Evolutionary conservation across 2,329 filamentous ascomycete genomes (phyloP), one percentile per base, ranked within the genome.

Genomic region (Colletotrichum noveboracense): DNA sequence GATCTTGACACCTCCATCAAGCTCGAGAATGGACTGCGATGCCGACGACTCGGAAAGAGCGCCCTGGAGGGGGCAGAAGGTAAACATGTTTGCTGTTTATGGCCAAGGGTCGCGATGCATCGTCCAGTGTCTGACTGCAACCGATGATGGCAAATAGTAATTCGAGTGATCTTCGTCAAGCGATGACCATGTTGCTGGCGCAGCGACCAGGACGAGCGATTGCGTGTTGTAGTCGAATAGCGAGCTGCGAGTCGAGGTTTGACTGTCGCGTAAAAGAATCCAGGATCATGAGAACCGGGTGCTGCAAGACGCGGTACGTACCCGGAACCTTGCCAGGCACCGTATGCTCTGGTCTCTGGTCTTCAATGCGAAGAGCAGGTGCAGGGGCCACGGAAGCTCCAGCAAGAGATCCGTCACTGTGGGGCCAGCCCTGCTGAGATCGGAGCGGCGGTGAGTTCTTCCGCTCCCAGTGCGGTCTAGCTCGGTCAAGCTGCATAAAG

Each of bases 1-100:
- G 68, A 99, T 92, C 85, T 98, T 98, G 86, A 99, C 94, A 75
- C 96, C 97, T 78, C 96, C 96, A 87, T 99, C 97, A 71, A 99
- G 94, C 87, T 98, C 96, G 64, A 99, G 89, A 43, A 99, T 91
- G n/a, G 97, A 98, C 84, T 98, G 96, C 78, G 96, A 97, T 58
- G 96, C 96, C 74, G 93, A 89, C 62, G 95, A 97, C 79, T 94
- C 92, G 67, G 95, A 96, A 82, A 97, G 95, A 76, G 97, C 96
- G 83, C 97, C 97, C 80, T 98, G 93, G 74, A 99, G 89, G 62
- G 97, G 93, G 81, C 94, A 97, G 86, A 98, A 98, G 79, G 94
- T 98, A 89, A 99, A 98, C 97, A 99, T 99, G 81, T 4, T 75
- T 58, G 56, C 21, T 32, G 64, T 60, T 65, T 75, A 73, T 24